These are phyloP conservation scores for Teratosphaeriaceae sp. DNA, from an alignment of 2,329 filamentous ascomycete genomes.

Conservation along the genomic window DNA sequence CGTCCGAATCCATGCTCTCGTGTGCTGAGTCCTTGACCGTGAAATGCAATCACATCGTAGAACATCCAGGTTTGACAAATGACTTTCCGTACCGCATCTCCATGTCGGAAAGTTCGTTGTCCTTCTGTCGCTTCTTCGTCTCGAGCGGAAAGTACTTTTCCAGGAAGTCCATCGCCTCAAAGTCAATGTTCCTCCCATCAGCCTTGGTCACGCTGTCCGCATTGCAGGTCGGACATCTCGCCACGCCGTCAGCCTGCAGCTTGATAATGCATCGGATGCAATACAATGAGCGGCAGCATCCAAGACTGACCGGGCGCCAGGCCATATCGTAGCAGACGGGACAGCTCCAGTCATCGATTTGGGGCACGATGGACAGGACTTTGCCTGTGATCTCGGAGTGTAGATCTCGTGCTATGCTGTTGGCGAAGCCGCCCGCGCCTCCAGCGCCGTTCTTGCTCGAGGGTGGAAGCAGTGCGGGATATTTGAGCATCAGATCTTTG, in stretches of 20 bases:
- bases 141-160: constrained; percentile 75
- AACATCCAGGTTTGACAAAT: constrained; percentile 22
- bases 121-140: constrained; percentile 49
- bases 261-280: constrained; percentile 79
- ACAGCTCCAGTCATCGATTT: constrained; percentile 77
- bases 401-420: constrained; percentile 65
- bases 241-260: constrained; percentile 62
- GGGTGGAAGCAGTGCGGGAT: constrained; percentile 19
- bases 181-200: constrained; percentile 61
- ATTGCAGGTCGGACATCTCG: constrained; percentile 70
- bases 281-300: constrained; percentile 65
- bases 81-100: constrained; percentile 35
- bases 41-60: constrained; percentile 5
- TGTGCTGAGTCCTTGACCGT: too few relatives aligned
- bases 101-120: constrained; percentile 70
- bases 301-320: constrained; percentile 73
- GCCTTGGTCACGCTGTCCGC: constrained; percentile 66
- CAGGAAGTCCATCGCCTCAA: constrained; percentile 60
- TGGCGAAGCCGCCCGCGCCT: constrained; percentile 50
- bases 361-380: constrained; percentile 67
- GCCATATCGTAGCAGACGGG: constrained; percentile 72
- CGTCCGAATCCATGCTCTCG: too few relatives aligned
- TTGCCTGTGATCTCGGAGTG: constrained; percentile 68
- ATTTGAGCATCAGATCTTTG: constrained; percentile 18
- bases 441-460: neutral